Evolutionary conservation across 495 filamentous ascomycete species (phyloP).

Genomic region (Hypoxylon fragiforme): DNA sequence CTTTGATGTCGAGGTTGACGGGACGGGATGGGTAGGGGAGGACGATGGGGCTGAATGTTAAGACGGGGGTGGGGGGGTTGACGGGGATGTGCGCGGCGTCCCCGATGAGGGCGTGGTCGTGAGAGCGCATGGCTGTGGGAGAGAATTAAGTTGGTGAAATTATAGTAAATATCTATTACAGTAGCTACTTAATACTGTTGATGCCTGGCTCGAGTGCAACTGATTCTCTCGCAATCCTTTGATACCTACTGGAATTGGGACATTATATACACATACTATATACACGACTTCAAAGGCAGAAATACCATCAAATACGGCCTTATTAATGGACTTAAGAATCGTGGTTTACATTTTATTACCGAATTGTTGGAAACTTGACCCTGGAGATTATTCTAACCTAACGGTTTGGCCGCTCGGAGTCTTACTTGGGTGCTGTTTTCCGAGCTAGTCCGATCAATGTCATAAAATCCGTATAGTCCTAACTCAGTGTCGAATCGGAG

Average conservation of each 20-base stretch:
- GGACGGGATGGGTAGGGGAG: constrained; percentile 37
- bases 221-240: too few relatives aligned
- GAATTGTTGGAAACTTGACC: not conserved
- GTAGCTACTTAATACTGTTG: not conserved
- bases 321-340: constrained; percentile 18
- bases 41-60: constrained; percentile 46
- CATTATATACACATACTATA: not conserved
- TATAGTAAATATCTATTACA: not conserved
- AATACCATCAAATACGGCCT: not conserved
- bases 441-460: not conserved
- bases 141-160: not conserved
- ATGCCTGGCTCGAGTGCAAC: constrained; percentile 2
- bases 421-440: not conserved
- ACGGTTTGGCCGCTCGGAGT: not conserved
- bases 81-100: constrained; percentile 44
- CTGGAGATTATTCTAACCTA: not conserved
- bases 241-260: too few relatives aligned
- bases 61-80: constrained; percentile 36
- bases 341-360: constrained; percentile 9
- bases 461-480: too few relatives aligned
- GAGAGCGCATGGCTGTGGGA: constrained; percentile 30
- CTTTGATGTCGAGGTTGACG: constrained; percentile 38
- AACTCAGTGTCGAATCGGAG: too few relatives aligned
- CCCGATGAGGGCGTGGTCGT: constrained; percentile 44
- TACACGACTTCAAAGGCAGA: not conserved